Percentiles rank a stretch among this genome's conserved stretches.
Evolutionary conservation across 129 eudicot species (phyloP).

Genomic region (Ambrosia artemisiifolia): DNA sequence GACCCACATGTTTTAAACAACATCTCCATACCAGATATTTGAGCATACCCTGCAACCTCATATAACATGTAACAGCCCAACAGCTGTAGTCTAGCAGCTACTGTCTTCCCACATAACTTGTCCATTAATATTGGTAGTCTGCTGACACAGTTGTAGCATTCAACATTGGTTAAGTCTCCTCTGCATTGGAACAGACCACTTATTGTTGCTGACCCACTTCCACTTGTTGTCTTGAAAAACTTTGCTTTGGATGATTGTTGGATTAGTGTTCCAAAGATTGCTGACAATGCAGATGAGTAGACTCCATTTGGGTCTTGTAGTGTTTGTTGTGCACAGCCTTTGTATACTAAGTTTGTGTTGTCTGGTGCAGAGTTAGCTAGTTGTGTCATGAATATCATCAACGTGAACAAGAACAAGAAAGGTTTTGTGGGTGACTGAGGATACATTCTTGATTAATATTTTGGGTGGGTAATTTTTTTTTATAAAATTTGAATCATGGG

Average conservation of each 20-base stretch:
- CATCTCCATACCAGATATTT: constrained; percentile 80
- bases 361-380: constrained; percentile 51
- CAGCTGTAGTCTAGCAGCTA: constrained; percentile 84
- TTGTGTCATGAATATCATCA: constrained; percentile 21
- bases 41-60: constrained; percentile 71
- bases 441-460: constrained; percentile 20
- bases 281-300: constrained; percentile 71
- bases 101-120: constrained; percentile 74
- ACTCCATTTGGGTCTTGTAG: constrained; percentile 78
- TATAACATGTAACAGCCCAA: constrained; percentile 82
- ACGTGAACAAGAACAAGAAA: constrained; percentile 24
- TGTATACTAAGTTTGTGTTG: constrained; percentile 68
- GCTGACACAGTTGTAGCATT: constrained; percentile 75
- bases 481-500: constrained; percentile 14
- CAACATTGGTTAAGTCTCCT: constrained; percentile 73
- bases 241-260: constrained; percentile 76
- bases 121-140: constrained; percentile 63
- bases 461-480: not conserved
- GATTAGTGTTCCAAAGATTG: constrained; percentile 67
- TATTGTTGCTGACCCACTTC: constrained; percentile 52
- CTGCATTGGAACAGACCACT: constrained; percentile 82
- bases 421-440: constrained; percentile 20
- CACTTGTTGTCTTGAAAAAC: constrained; percentile 68
- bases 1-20: constrained; percentile 72
- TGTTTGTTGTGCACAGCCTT: constrained; percentile 79